Base-by-base conservation (phyloP, 768 basidiomycete species). In the Leucocoprinus sp. region DNA sequence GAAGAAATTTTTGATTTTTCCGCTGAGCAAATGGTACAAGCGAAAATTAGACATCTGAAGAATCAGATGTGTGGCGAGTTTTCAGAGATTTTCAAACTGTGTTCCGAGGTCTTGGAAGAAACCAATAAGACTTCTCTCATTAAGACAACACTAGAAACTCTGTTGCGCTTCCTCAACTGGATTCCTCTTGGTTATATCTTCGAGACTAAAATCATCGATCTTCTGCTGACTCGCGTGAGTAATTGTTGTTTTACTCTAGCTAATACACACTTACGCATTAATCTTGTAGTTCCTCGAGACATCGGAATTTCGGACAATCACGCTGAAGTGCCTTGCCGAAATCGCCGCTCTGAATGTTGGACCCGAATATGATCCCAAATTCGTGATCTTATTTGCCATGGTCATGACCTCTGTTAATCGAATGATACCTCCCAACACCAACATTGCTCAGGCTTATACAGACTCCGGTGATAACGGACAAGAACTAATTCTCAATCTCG, bases 1-100 rank as follows among this genome's bases (percentile, higher is more conserved):
- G 96, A 99, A 60, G 96, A 99, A 64, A 91, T 99, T 48, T 99
- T 99, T 59, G 96, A 99, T 64, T 99, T 85, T 65, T 96, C 93
- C 3, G 92, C 96, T 2, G 96, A 99, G 56, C 91, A 95, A 64
- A 87, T 99, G 92, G 97, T 93, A 0, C 93, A 96, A 64, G 84
- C 84, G 8, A 98, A 95, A 71, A 93, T 92, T 55, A 97, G 96
- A 67, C 87, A 90, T 54, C 71, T 99, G 45, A 99, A 99, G 71
- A 91, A 93, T 57, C 90, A 93, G 57, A 97, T 99, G 90, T 93
- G 88, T 60, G 89, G 87, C 54, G 89, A 93, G 65, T 96, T 95
- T 61, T 85, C 86, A 43, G 93, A 98, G 56, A 93, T 99, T 64
- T 99, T 98, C 80, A 90, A 90, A 56, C 76, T 99, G 15, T 98